Evolutionary conservation across 1,139 yeast genomes (phyloP), one percentile per base, ranked within the genome.

Genomic region (Protomyces inouyei): DNA sequence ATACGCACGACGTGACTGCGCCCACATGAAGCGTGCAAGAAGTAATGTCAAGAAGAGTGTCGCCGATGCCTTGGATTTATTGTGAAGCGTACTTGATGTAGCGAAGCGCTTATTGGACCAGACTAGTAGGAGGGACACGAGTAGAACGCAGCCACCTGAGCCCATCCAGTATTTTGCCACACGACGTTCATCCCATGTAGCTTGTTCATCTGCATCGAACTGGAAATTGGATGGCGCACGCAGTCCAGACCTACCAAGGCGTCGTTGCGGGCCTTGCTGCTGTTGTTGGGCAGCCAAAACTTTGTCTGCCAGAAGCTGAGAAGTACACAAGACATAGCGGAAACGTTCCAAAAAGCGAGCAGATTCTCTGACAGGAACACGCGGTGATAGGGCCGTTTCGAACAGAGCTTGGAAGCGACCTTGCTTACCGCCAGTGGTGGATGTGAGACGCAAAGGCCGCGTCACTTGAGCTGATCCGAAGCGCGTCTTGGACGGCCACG

Each of bases 291-390:
- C 18, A 14, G 69, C 68, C 5, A 65, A 52, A 40, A 69, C 66
- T 43, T 71, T 72, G 38, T 74, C 77, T 57, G 78, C 80, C 12
- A 80, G 70, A 23, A 80, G 72, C 63, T 78, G 78, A 36, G 82
- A 78, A 12, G 81, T 76, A 4, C 80, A 77, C 1, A 80, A 66
- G 3, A 73, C 70, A 68, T 79, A 80, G 52, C 81, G 74, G 68
- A 80, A 79, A 64, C 80, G 77, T 65, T 80, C 83, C 55, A 78
- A 68, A 69, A 80, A 80, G 59, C 72, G 69, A 23, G 69, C 55
- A 21, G 72, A 75, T 65, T 77, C 80, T 14, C 67, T 69, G 3
- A 65, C 67, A 4, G 72, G 67, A 25, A 77, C 70, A 21, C 67
- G 55, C 36, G 65, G 63, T 12, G 63, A 59, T 48, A 68, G 43